Evolutionary conservation across 108 stramenopile species (phyloP).

Genomic region (Fistulifera solaris): DNA sequence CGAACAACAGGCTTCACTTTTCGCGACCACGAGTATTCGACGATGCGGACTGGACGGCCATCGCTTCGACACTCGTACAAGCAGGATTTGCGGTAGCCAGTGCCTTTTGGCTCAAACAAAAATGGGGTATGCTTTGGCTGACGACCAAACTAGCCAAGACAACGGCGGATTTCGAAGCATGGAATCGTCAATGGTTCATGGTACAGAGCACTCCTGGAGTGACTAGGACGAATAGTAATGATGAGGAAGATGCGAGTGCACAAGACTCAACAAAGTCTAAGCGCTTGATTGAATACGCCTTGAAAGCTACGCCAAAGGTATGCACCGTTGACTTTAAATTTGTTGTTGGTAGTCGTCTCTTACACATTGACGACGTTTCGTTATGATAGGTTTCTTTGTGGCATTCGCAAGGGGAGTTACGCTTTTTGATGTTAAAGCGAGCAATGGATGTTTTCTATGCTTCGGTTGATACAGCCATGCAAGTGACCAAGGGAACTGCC

Average conservation of each 20-base stretch:
- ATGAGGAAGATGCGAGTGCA: neutral
- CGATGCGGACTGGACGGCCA: neutral
- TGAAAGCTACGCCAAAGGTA: conserved; percentile 6
- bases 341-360: neutral
- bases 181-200: conserved; percentile 39
- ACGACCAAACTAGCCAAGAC: conserved; percentile 42
- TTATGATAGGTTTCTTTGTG: conserved; percentile 35
- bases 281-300: conserved; percentile 24
- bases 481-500: conserved; percentile 28
- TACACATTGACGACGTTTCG: neutral
- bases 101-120: conserved; percentile 10
- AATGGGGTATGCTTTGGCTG: conserved; percentile 31
- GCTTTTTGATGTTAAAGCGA: conserved; percentile 62
- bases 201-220: conserved; percentile 7
- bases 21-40: no score
- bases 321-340: neutral
- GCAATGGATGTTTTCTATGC: conserved; percentile 66
- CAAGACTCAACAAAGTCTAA: conserved; percentile 20
- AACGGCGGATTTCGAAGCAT: conserved; percentile 37
- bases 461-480: conserved; percentile 65
- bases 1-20: no score
- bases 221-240: neutral
- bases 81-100: conserved; percentile 8
- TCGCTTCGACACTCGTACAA: conserved; percentile 7
- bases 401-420: conserved; percentile 66